Percentiles rank a stretch among this genome's conserved stretches.
Conservation (phyloP, 345 rosid genomes). For the Alliaria petiolata region DNA sequence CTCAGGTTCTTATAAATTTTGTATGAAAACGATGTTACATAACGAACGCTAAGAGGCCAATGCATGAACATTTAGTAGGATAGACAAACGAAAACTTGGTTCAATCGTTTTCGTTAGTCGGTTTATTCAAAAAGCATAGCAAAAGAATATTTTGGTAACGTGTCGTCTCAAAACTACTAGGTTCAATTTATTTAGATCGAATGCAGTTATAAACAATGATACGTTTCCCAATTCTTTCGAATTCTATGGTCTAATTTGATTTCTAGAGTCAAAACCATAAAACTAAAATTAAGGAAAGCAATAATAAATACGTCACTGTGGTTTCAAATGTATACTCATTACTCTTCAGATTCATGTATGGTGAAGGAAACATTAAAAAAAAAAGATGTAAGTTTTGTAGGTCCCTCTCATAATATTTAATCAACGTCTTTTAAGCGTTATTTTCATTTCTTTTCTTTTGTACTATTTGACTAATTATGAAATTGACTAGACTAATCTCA, state of each 20-base stretch:
- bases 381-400: constrained; percentile 26
- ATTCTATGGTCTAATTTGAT: constrained; percentile 11
- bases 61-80: no score
- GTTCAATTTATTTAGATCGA: background rate
- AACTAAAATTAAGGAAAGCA: background rate
- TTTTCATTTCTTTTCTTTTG: background rate
- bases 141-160: no score
- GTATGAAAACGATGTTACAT: no score
- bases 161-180: background rate
- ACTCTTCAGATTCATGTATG: constrained; percentile 30
- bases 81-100: no score
- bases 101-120: background rate
- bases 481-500: constrained; percentile 18
- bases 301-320: background rate
- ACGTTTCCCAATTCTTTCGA: no score
- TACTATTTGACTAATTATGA: constrained; percentile 21
- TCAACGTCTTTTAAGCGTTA: constrained; percentile 13
- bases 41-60: no score
- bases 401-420: constrained; percentile 10
- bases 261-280: constrained; percentile 13
- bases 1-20: no score
- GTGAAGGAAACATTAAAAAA: constrained; percentile 25
- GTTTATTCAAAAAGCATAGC: background rate
- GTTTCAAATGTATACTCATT: constrained; percentile 30
- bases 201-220: no score